Base-by-base conservation (phyloP, 2,329 filamentous ascomycete genomes). In the Sporothrix pseudoabietina region DNA sequence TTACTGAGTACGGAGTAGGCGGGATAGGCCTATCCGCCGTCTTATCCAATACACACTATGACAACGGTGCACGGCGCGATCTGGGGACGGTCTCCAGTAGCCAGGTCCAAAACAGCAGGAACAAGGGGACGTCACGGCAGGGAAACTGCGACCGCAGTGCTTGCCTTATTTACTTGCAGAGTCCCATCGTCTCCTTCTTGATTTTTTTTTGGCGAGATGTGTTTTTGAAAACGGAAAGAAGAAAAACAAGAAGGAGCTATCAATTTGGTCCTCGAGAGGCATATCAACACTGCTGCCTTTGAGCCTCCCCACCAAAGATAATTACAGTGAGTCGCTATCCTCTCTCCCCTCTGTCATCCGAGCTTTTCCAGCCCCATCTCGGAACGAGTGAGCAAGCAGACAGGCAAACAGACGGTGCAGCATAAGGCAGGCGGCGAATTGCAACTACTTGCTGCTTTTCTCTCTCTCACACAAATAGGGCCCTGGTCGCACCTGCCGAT, bases 401-500 rank as follows among this genome's bases (percentile, higher is more conserved):
- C n/a, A n/a, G n/a, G n/a, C n/a, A n/a, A 49, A 52, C 65, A 68
- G 26, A 35, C 65, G 65, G 65, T 44, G 44, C 63, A 49, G 41
- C 65, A n/a, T 26, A 68, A 52, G 65, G 49, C 66, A 69, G 32
- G 49, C 66, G 66, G 66, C 66, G 39, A 55, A 55, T 69, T 69
- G 49, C 49, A 69, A 6, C 19, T n/a, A n/a, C n/a, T n/a, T 55
- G 8, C 47, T 44, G 41, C 41, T 68, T 26, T 49, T 32, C 26
- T 4, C 41, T 30, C 26, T 22, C 14, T 41, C 66, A 19, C 30
- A 35, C 5, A 19, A 6, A 16, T 16, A 47, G 44, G 61, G 8
- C 61, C 39, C 61, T 65, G 39, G 61, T 47, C 61, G 61, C 61
- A 65, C 61, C 39, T 69, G 65, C 65, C 44, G 65, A 69, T 69